These are phyloP conservation scores for Hyaloscypha hepaticicola DNA, from an alignment of 495 filamentous ascomycete genomes.

Conservation along the genomic window DNA sequence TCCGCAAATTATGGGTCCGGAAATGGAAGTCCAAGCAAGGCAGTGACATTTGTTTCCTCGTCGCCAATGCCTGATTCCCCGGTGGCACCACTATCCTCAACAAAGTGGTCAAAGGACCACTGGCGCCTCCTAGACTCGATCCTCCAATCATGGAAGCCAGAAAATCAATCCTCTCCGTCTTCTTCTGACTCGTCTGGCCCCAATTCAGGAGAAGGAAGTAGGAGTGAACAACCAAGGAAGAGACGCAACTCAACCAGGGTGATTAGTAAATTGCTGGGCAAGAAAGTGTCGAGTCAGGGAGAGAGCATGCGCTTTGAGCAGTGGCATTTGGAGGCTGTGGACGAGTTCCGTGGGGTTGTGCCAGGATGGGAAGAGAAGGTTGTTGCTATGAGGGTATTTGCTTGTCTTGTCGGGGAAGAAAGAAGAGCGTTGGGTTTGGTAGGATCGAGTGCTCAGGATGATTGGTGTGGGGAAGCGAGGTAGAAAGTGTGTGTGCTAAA, in stretches of 20 bases:
- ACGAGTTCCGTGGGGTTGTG: slow-evolving; percentile 40
- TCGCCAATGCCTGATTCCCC: slow-evolving; percentile 28
- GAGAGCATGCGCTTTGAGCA: slow-evolving; percentile 40
- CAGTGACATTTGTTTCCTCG: slow-evolving; percentile 30
- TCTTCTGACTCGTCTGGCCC: neutral
- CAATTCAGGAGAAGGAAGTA: neutral
- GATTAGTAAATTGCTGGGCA: slow-evolving; percentile 29
- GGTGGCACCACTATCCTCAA: slow-evolving; percentile 22
- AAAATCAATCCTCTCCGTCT: neutral
- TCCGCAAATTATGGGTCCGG: neutral
- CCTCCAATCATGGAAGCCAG: slow-evolving; percentile 24
- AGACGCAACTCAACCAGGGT: slow-evolving; percentile 30
- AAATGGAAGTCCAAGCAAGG: slow-evolving; percentile 20
- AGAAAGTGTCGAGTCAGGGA: slow-evolving; percentile 17
- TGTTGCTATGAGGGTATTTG: slow-evolving; percentile 50
- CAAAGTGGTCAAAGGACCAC: slow-evolving; percentile 32
- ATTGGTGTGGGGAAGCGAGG: slow-evolving; percentile 9
- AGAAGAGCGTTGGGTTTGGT: slow-evolving; percentile 34
- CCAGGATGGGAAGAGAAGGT: slow-evolving; percentile 45
- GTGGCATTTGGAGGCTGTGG: slow-evolving; percentile 54
- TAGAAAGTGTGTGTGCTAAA: slow-evolving; percentile 9
- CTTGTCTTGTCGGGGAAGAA: slow-evolving; percentile 43
- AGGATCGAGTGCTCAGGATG: slow-evolving; percentile 10
- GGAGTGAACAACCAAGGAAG: neutral
- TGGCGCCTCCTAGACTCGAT: slow-evolving; percentile 30